Percentiles rank a stretch among this genome's conserved stretches.
phyloP scores from a whole-genome alignment of 441 rosid species.

The Jatropha multifida region DNA sequence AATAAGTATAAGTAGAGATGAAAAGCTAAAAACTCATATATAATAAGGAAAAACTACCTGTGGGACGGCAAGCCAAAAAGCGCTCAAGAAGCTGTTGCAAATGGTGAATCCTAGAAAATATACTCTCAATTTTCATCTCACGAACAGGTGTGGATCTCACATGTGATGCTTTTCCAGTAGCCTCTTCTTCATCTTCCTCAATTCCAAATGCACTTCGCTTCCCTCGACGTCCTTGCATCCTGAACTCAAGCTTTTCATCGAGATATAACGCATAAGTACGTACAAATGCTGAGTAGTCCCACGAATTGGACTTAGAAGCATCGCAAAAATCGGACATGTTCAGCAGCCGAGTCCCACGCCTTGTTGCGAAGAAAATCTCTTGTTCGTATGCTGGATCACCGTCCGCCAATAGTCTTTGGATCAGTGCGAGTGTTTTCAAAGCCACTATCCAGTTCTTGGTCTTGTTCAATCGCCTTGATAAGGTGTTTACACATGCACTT shows the following conservation, averaged over 20 bases:
- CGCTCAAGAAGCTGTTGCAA: conserved; percentile 81
- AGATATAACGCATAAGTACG: conserved; percentile 74
- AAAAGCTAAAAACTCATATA: background rate
- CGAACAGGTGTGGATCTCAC: conserved; percentile 44
- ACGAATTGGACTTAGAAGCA: conserved; percentile 48
- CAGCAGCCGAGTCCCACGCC: conserved; percentile 79
- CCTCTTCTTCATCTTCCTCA: conserved; percentile 40
- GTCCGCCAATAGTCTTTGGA: conserved; percentile 64
- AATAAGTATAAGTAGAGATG: background rate
- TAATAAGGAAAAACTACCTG: conserved; percentile 43
- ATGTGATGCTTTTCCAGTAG: conserved; percentile 20
- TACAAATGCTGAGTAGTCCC: conserved; percentile 89
- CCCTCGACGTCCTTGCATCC: conserved; percentile 63
- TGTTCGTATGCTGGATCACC: conserved; percentile 81
- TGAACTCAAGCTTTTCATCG: conserved; percentile 74
- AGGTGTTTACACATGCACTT: conserved; percentile 51
- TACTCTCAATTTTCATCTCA: conserved; percentile 52
- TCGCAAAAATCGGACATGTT: conserved; percentile 86
- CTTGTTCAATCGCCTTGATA: conserved; percentile 73
- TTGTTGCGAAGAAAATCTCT: conserved; percentile 85
- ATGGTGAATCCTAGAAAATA: conserved; percentile 62
- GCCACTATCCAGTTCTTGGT: conserved; percentile 91
- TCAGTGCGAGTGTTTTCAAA: conserved; percentile 61
- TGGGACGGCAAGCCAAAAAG: conserved; percentile 81
- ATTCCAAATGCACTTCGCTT: conserved; percentile 43